phyloP scores from a whole-genome alignment of 2,329 filamentous ascomycete species.

The Claviceps maximensis region DNA sequence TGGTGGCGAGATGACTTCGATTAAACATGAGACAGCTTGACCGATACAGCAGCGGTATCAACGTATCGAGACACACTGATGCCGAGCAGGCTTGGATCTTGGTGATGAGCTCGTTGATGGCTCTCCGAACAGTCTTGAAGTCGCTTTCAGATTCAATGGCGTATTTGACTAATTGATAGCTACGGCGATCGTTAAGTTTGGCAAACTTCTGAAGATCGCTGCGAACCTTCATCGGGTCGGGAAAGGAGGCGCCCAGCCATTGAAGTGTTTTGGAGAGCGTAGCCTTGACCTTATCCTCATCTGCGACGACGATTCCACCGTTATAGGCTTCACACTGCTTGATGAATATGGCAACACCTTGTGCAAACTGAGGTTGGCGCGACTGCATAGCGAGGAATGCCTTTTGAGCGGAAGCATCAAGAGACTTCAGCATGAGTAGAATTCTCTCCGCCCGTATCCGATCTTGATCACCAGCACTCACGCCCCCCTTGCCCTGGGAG shows the following conservation, averaged over 20 bases:
- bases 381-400: constrained; percentile 81
- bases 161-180: constrained; percentile 80
- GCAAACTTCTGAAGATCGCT: constrained; percentile 82
- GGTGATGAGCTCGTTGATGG: constrained; percentile 80
- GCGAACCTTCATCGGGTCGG: constrained; percentile 58
- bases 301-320: constrained; percentile 66
- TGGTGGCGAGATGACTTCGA: constrained; percentile 79
- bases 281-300: constrained; percentile 54
- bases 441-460: constrained; percentile 74
- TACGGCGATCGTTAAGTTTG: constrained; percentile 78
- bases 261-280: constrained; percentile 61
- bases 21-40: constrained; percentile 82
- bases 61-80: constrained; percentile 58
- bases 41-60: constrained; percentile 72
- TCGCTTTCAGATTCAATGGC: constrained; percentile 76
- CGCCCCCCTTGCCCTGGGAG: constrained; percentile 25
- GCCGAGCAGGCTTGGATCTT: constrained; percentile 57
- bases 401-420: constrained; percentile 66
- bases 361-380: constrained; percentile 61
- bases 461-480: constrained; percentile 51
- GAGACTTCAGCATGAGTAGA: constrained; percentile 62
- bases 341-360: constrained; percentile 63
- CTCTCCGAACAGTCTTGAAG: constrained; percentile 80
- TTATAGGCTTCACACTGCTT: constrained; percentile 83
- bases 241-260: constrained; percentile 60